Base-by-base conservation (phyloP, 495 filamentous ascomycete species). In the Podospora pseudoanserina region DNA sequence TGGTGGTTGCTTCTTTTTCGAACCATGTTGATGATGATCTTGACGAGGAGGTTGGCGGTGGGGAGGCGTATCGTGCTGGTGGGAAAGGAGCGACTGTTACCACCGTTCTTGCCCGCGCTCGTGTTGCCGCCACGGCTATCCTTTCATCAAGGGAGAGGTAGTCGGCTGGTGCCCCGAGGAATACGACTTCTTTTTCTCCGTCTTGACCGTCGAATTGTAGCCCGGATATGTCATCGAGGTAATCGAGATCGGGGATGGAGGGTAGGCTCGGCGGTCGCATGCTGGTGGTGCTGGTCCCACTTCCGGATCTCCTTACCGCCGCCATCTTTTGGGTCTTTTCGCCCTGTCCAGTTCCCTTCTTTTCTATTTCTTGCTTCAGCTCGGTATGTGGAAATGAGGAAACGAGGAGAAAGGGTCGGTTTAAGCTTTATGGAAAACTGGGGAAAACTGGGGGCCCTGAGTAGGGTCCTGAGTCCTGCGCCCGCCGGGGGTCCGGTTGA, bases 221-320 rank as follows among this genome's bases (percentile, higher is more conserved):
- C 23, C 9, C 57, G 15, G 9, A 13, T 16, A 66, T 66, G 11
- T 69, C 49, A 54, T 65, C 54, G 26, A 66, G 32, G 5, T 70
- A 58, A n/a, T 63, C 60, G 53, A 70, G 34, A 57, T 67, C 65
- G 0, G 68, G 68, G 23, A 70, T 70, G 23, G 23, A 64, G 23
- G 68, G 68, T 2, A 70, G 65, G 26, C 60, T 64, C 32, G 65
- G 68, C 5, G 68, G 30, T 23, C 65, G 58, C 32, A 32, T 67
- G 55, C 16, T 27, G 13, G 49, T 30, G 64, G 63, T 53, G 65
- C 60, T 44, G 68, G 39, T 49, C 15, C 39, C 39, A 49, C 39
- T 49, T 49, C 39, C 39, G 39, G 39, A 49, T 49, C 39, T 49
- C 9, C 39, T 49, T 49, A 49, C 39, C 39, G 39, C 39, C 13